Conservation (phyloP, 352 stramenopile genomes). For the Phytopythium delawarense region DNA sequence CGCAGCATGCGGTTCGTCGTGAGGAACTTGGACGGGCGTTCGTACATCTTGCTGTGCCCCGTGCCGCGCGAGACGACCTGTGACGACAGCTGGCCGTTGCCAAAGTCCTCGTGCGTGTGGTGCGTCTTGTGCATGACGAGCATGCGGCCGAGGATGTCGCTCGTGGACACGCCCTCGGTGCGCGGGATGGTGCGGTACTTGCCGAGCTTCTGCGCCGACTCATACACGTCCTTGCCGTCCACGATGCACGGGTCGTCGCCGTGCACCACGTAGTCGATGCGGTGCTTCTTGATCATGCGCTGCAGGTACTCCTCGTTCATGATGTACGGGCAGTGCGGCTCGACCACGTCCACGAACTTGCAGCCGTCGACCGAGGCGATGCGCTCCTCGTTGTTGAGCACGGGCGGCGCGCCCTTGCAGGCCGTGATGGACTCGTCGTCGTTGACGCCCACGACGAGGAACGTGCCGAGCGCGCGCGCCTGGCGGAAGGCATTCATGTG, state of each 20-base stretch:
- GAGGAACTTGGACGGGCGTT: slow-evolving; percentile 92
- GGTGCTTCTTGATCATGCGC: slow-evolving; percentile 96
- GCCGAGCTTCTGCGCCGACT: slow-evolving; percentile 93
- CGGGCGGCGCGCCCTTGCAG: slow-evolving; percentile 94
- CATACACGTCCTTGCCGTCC: slow-evolving; percentile 98
- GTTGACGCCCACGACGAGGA: slow-evolving; percentile 98
- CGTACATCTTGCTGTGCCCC: slow-evolving; percentile 32
- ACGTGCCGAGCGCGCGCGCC: slow-evolving; percentile 92
- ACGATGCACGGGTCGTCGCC: slow-evolving; percentile 99
- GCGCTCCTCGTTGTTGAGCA: slow-evolving; percentile 97
- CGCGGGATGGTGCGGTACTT: slow-evolving; percentile 96
- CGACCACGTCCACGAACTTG: slow-evolving; percentile 99
- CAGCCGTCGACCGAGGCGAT: slow-evolving; percentile 94
- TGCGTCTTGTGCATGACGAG: slow-evolving; percentile 95
- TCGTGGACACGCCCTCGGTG: slow-evolving; percentile 97
- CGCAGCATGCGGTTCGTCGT: slow-evolving; percentile 95
- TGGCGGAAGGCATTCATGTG: slow-evolving; percentile 99
- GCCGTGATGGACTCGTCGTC: slow-evolving; percentile 95
- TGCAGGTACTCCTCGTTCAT: slow-evolving; percentile 99
- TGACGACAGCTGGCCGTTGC: slow-evolving; percentile 75
- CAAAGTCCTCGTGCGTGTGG: slow-evolving; percentile 82
- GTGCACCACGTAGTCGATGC: slow-evolving; percentile 99
- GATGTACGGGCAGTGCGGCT: slow-evolving; percentile 97
- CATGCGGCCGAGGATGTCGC: slow-evolving; percentile 98
- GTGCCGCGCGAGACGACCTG: slow-evolving; percentile 40